phyloP scores from a whole-genome alignment of 108 stramenopile genomes.

The Skeletonema tropicum region DNA sequence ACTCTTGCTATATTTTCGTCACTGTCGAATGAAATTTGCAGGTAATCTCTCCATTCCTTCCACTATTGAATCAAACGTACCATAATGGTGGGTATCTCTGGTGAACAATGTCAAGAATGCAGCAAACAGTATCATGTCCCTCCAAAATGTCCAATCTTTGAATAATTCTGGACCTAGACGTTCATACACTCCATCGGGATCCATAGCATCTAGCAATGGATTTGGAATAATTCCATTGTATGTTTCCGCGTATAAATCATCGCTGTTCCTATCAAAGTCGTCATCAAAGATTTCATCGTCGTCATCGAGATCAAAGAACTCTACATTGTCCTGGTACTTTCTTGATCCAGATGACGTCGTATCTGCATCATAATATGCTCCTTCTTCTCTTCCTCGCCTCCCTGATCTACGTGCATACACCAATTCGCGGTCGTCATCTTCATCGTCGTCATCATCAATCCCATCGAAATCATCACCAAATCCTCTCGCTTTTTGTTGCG shows the following conservation, averaged over 20 bases:
- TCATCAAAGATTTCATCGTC: constrained; percentile 27
- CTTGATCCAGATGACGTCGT: constrained; percentile 16
- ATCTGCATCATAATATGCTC: constrained; percentile 11
- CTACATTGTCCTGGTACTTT: constrained; percentile 36
- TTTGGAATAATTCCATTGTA: constrained; percentile 51
- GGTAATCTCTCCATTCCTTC: constrained; percentile 44
- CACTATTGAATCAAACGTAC: constrained; percentile 44
- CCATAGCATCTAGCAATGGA: constrained; percentile 51
- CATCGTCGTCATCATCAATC: constrained; percentile 9
- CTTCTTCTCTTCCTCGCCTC: constrained; percentile 18
- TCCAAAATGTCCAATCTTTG: constrained; percentile 48
- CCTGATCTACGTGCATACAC: constrained; percentile 27
- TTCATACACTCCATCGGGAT: constrained; percentile 52
- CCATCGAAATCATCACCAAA: constrained; percentile 9
- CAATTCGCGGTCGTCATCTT: constrained; percentile 27
- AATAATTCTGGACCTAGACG: constrained; percentile 48
- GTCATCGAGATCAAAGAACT: constrained; percentile 51
- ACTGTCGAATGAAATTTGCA: constrained; percentile 23
- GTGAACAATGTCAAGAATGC: constrained; percentile 38
- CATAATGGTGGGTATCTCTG: constrained; percentile 46
- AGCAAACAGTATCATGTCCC: constrained; percentile 41
- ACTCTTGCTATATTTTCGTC: not conserved
- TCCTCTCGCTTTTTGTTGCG: not conserved
- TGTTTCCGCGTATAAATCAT: not conserved
- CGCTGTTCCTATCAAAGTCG: constrained; percentile 9